Conservation (phyloP, 495 filamentous ascomycete species). For the Usnea hakonensis region DNA sequence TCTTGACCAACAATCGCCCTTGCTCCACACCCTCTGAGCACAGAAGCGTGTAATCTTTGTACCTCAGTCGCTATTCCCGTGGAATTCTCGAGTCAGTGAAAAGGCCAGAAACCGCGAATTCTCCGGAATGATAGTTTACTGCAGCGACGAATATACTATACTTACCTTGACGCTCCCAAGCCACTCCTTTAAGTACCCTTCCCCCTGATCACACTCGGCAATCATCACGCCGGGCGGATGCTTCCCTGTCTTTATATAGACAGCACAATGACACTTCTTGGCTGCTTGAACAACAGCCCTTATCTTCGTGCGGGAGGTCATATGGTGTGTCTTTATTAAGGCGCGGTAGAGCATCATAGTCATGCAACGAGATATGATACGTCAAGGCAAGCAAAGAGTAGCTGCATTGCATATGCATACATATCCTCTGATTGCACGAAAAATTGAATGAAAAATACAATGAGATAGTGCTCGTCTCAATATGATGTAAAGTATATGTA, state of each 20-base stretch:
- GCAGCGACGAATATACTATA: background rate
- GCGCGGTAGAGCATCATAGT: conserved; percentile 42
- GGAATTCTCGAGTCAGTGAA: background rate
- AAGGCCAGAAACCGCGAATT: background rate
- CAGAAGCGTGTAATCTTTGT: conserved; percentile 47
- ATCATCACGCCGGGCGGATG: conserved; percentile 68
- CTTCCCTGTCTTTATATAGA: conserved; percentile 57
- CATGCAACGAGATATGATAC: too few species aligned
- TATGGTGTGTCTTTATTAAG: conserved; percentile 72
- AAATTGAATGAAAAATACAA: too few species aligned
- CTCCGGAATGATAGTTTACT: background rate
- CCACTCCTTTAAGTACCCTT: conserved; percentile 46
- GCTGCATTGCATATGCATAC: too few species aligned
- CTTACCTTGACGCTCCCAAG: conserved; percentile 45
- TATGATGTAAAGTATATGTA: too few species aligned
- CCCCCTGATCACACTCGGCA: conserved; percentile 46
- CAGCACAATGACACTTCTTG: conserved; percentile 45
- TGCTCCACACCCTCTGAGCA: conserved; percentile 28
- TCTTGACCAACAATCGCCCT: conserved; percentile 25
- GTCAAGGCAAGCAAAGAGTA: too few species aligned
- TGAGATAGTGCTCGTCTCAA: too few species aligned
- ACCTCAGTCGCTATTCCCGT: conserved; percentile 31
- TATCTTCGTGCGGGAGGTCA: conserved; percentile 74
- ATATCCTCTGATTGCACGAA: too few species aligned
- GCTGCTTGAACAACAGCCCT: conserved; percentile 57